Evolutionary conservation across 2,329 filamentous ascomycete genomes (phyloP).

Genomic region (Chrysoporthe austroafricana): DNA sequence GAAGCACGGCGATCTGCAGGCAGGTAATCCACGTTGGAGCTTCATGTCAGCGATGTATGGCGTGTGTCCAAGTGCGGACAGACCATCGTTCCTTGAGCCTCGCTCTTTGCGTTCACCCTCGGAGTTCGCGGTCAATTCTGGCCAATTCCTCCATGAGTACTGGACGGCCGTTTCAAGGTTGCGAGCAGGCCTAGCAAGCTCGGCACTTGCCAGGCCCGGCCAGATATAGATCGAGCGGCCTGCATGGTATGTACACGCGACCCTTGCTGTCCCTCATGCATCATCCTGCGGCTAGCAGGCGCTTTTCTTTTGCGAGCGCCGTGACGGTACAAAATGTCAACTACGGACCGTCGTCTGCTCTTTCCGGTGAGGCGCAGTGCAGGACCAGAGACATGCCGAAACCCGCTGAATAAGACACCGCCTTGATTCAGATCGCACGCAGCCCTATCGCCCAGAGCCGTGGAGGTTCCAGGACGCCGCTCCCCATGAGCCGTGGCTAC

Average conservation of each 20-base stretch:
- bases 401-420: slow-evolving; percentile 22
- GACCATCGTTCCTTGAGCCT: neutral
- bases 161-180: neutral
- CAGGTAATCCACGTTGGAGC: slow-evolving; percentile 1
- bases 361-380: slow-evolving; percentile 17
- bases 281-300: slow-evolving; percentile 18
- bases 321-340: slow-evolving; percentile 9
- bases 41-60: neutral
- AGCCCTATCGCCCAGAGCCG: slow-evolving; percentile 12
- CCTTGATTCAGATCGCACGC: slow-evolving; percentile 10
- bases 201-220: neutral
- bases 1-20: neutral
- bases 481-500: slow-evolving; percentile 5
- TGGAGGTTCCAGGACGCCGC: slow-evolving; percentile 14
- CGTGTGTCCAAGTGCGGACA: neutral
- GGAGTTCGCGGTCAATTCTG: neutral
- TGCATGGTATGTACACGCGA: slow-evolving; percentile 22
- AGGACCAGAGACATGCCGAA: slow-evolving; percentile 10
- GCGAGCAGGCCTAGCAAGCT: neutral
- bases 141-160: neutral
- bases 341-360: slow-evolving; percentile 8
- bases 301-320: neutral
- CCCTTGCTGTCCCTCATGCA: slow-evolving; percentile 12
- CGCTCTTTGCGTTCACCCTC: neutral
- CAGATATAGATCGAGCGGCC: slow-evolving; percentile 5